These are phyloP conservation scores for Xylaria longipes DNA, from an alignment of 495 filamentous ascomycete genomes.

Conservation along the genomic window DNA sequence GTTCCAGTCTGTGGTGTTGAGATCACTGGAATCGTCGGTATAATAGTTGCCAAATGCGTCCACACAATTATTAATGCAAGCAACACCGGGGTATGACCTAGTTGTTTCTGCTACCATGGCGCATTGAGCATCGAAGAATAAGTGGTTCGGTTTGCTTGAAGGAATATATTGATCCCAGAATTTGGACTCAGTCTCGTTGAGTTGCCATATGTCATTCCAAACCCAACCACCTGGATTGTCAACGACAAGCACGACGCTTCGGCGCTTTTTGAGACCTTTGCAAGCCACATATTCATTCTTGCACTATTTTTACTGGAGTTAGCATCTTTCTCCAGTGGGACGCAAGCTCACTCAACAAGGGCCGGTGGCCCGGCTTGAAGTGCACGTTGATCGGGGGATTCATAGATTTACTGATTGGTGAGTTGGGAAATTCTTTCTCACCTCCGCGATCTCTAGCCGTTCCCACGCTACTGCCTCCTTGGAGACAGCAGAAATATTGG, in stretches of 20 bases:
- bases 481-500: slow-evolving; percentile 10
- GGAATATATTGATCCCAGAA: slow-evolving; percentile 31
- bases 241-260: slow-evolving; percentile 28
- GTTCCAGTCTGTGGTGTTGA: neutral
- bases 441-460: slow-evolving; percentile 21
- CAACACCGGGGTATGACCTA: neutral
- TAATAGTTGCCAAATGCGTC: neutral
- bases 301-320: neutral
- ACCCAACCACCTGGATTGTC: slow-evolving; percentile 32
- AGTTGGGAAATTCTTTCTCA: neutral
- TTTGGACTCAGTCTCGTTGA: slow-evolving; percentile 17
- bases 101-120: neutral
- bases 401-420: no score
- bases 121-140: slow-evolving; percentile 29
- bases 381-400: no score
- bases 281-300: neutral
- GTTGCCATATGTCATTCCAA: slow-evolving; percentile 35
- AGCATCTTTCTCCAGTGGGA: neutral
- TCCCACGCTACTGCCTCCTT: slow-evolving; percentile 21
- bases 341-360: neutral
- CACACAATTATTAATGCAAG: neutral
- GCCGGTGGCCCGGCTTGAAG: no score
- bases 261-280: slow-evolving; percentile 24
- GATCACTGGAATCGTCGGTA: no score
- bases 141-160: slow-evolving; percentile 26